Percentiles rank a stretch among this genome's conserved stretches.
Conservation (phyloP, 345 rosid species). For the Hypericum perforatum region DNA sequence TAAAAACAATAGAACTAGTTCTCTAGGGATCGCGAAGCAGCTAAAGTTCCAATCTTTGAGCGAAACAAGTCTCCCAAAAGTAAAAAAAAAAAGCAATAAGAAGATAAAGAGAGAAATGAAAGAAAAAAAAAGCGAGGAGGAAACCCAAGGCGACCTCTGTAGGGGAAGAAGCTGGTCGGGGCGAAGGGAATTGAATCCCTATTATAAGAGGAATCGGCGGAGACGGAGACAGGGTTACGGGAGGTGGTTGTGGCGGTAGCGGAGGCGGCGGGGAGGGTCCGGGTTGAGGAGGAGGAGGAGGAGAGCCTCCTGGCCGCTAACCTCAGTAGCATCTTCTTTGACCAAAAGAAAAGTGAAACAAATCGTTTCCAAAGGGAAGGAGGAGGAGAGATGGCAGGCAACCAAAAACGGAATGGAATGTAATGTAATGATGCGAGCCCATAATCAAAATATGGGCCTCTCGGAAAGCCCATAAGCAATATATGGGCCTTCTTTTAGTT, state of each 20-base stretch:
- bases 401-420: too few relatives aligned
- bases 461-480: too few relatives aligned
- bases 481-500: too few relatives aligned
- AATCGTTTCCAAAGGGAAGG: too few relatives aligned
- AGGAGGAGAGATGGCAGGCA: too few relatives aligned
- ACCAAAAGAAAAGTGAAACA: too few relatives aligned
- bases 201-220: too few relatives aligned
- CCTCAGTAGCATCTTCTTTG: constrained; percentile 21
- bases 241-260: constrained; percentile 9
- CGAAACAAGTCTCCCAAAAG: neutral
- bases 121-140: neutral
- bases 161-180: neutral
- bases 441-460: too few relatives aligned
- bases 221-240: constrained; percentile 17
- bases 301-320: constrained; percentile 39
- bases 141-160: neutral
- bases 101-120: neutral
- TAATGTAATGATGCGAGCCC: too few relatives aligned
- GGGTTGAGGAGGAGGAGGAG: constrained; percentile 19
- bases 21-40: neutral
- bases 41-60: neutral
- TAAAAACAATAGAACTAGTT: neutral
- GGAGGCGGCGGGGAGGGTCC: constrained; percentile 16
- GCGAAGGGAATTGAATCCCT: neutral
- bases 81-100: neutral